These are phyloP conservation scores for Malassezia restricta DNA, from an alignment of 1,284 basidiomycete genomes.

Conservation along the genomic window DNA sequence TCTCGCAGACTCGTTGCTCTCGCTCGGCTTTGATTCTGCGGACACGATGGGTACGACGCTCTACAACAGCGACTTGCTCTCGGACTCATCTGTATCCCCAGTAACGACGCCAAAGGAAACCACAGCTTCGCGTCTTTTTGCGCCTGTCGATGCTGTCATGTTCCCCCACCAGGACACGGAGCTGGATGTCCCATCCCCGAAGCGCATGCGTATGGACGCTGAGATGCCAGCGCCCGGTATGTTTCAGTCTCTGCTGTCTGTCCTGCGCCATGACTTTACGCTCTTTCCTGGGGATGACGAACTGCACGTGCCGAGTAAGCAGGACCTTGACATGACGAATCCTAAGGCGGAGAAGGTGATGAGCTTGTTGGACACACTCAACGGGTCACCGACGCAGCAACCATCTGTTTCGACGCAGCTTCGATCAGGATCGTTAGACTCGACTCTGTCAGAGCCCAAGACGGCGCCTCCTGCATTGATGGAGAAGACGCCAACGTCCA, in stretches of 20 bases:
- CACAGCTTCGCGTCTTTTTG: neutral
- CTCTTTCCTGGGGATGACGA: conserved; percentile 11
- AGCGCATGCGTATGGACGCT: too few relatives aligned
- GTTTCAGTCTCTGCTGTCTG: too few relatives aligned
- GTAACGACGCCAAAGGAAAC: neutral
- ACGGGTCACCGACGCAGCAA: neutral
- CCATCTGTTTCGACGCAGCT: neutral
- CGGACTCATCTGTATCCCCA: neutral
- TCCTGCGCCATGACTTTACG: conserved; percentile 5
- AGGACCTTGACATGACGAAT: neutral
- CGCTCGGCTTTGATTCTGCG: conserved; percentile 12
- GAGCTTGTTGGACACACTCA: conserved; percentile 7
- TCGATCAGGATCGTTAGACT: neutral
- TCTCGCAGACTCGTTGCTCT: conserved; percentile 11
- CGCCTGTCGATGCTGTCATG: neutral
- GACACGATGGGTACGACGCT: neutral
- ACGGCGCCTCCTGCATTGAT: neutral
- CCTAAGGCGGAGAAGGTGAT: neutral
- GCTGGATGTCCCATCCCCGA: too few relatives aligned
- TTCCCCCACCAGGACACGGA: neutral
- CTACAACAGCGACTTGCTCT: neutral
- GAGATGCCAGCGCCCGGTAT: too few relatives aligned
- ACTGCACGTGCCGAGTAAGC: neutral
- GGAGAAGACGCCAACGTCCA: neutral
- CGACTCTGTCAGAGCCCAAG: neutral